Conservation (phyloP, 805 yeast genomes). For the Lipomyces sp. region DNA sequence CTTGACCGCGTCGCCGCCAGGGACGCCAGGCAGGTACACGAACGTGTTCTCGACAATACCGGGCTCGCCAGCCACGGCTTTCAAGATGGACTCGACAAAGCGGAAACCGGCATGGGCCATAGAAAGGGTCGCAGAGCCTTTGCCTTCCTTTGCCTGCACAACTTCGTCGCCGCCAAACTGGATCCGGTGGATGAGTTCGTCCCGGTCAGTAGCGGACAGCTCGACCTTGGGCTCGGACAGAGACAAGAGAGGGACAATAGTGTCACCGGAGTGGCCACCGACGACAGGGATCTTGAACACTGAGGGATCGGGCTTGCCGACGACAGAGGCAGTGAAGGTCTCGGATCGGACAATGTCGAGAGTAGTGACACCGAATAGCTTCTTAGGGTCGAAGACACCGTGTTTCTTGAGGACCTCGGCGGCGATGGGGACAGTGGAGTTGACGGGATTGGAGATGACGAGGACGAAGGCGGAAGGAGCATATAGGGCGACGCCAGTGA, state of each 20-base stretch:
- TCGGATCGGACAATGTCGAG: constrained; percentile 88
- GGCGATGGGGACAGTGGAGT: constrained; percentile 89
- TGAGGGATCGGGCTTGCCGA: constrained; percentile 52
- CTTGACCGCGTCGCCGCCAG: constrained; percentile 59
- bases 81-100: constrained; percentile 65
- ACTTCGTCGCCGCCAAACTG: constrained; percentile 98
- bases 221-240: constrained; percentile 45
- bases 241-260: constrained; percentile 85
- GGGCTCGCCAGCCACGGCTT: constrained; percentile 36
- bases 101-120: constrained; percentile 95
- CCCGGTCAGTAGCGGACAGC: constrained; percentile 48
- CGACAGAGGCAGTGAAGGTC: constrained; percentile 69
- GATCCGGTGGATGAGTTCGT: constrained; percentile 80
- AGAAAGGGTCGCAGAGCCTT: constrained; percentile 91
- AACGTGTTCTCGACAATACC: constrained; percentile 35
- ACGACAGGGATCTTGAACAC: constrained; percentile 68
- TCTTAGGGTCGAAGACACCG: constrained; percentile 70
- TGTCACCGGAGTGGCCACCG: constrained; percentile 96
- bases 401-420: constrained; percentile 74
- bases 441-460: constrained; percentile 91
- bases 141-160: constrained; percentile 91
- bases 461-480: constrained; percentile 78
- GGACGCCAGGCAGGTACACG: constrained; percentile 53
- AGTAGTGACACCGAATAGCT: constrained; percentile 86
- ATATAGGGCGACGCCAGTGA: constrained; percentile 71